Conservation (phyloP, 352 stramenopile species). For the Peronospora farinosa region DNA sequence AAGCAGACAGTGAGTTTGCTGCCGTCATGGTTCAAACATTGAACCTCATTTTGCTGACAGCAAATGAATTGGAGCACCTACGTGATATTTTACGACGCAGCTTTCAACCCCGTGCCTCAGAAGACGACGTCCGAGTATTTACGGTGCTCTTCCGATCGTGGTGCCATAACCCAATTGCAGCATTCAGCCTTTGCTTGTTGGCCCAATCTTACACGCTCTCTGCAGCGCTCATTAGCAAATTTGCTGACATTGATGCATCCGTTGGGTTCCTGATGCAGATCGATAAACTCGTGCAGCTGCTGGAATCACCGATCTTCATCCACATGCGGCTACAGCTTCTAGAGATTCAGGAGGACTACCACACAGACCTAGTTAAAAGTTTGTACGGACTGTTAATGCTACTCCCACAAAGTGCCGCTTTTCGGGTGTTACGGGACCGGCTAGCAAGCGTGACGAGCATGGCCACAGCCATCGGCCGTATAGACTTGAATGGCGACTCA, state of each 20-base stretch:
- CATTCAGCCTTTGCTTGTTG: slow-evolving; percentile 97
- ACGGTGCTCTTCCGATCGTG: slow-evolving; percentile 87
- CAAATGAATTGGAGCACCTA: slow-evolving; percentile 92
- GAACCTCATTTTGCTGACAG: slow-evolving; percentile 98
- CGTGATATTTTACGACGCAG: slow-evolving; percentile 73
- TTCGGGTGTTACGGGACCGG: slow-evolving; percentile 76
- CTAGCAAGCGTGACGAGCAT: slow-evolving; percentile 84
- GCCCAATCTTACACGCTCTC: slow-evolving; percentile 97
- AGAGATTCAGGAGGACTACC: slow-evolving; percentile 92
- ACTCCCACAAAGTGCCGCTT: slow-evolving; percentile 90
- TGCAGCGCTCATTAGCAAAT: slow-evolving; percentile 92
- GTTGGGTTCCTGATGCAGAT: slow-evolving; percentile 99
- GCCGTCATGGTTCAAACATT: slow-evolving; percentile 99
- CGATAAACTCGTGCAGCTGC: slow-evolving; percentile 98
- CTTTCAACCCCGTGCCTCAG: slow-evolving; percentile 58
- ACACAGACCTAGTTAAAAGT: slow-evolving; percentile 94
- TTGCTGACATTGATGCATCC: slow-evolving; percentile 95
- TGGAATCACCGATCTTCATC: slow-evolving; percentile 99
- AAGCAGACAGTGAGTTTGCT: slow-evolving; percentile 91
- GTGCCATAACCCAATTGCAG: slow-evolving; percentile 96
- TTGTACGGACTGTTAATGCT: slow-evolving; percentile 97
- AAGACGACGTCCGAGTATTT: slow-evolving; percentile 80
- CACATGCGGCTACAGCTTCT: slow-evolving; percentile 97
- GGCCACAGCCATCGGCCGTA: slow-evolving; percentile 74
- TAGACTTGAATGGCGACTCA: slow-evolving; percentile 45